Base-by-base conservation (phyloP, 768 basidiomycete species). In the Termitomyces sp. region DNA sequence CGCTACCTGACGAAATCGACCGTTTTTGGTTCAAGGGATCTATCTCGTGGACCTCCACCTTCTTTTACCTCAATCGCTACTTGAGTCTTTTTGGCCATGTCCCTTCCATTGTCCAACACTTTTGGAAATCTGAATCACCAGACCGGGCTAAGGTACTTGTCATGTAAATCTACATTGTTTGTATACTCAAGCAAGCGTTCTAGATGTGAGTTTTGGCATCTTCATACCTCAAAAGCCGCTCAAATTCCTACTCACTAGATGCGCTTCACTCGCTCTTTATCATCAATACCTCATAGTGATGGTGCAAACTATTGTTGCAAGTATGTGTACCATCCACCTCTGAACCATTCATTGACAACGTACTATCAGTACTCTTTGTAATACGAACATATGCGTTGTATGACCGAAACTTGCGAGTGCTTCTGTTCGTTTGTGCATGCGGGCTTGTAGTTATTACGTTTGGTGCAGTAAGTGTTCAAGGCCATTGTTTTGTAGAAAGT, bases 51-150 rank as follows among this genome's bases (percentile, higher is more conserved):
- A 68, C 60, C 4, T 71, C 69, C 14, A 52, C 67, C 18, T 68
- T 81, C 32, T 81, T 81, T 64, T 73, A 76, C 52, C 37, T 73
- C 40, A 81, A 78, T 56, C 77, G 80, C 14, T 82, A 81, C 53
- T 39, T 76, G 4, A 59, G 4, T 14, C 1, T 45, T 27, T 8
- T 45, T 45, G 44, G 26, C 26, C 44, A 45, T 18, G 44, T 45
- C 74, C 71, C 76, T n/a, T 64, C 75, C 30, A 60, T 74, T 1
- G 37, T 71, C 3, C 69, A 74, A 57, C 65, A 68, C n/a, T 74
- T 74, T 50, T 74, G 68, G 68, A 4, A 4, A 57, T 62, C 5
- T 66, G 55, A n/a, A 69, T 70, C 52, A 59, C 26, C 26, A 67
- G n/a, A 16, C 34, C n/a, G 37, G 62, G 18, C 72, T 75, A 50